phyloP scores from a whole-genome alignment of 2,329 filamentous ascomycete species.

The Scortechinia acanthostroma region DNA sequence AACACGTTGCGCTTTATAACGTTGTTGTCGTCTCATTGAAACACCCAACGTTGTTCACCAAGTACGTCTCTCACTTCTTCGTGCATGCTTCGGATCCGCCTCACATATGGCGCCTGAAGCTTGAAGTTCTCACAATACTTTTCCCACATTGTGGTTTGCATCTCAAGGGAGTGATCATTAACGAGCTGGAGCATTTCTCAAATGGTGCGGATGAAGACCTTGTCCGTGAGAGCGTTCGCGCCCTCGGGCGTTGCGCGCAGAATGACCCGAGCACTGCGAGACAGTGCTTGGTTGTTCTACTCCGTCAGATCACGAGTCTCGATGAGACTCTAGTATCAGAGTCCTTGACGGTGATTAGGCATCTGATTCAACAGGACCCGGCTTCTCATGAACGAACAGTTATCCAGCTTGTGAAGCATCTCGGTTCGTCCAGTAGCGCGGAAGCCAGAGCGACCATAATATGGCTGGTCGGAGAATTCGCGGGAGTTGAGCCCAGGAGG shows the following conservation, averaged over 20 bases:
- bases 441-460: slow-evolving; percentile 89
- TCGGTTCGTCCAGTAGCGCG: slow-evolving; percentile 81
- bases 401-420: slow-evolving; percentile 78
- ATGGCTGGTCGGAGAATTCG: slow-evolving; percentile 94
- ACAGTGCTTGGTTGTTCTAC: slow-evolving; percentile 73
- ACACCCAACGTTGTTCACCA: slow-evolving; percentile 74
- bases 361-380: slow-evolving; percentile 88
- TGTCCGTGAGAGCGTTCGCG: slow-evolving; percentile 81
- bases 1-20: slow-evolving; percentile 85
- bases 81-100: slow-evolving; percentile 73
- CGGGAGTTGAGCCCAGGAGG: slow-evolving; percentile 70
- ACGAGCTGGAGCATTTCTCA: slow-evolving; percentile 89
- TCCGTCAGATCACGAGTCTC: slow-evolving; percentile 80
- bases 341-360: slow-evolving; percentile 86
- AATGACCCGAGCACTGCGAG: slow-evolving; percentile 58
- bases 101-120: slow-evolving; percentile 81
- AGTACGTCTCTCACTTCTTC: slow-evolving; percentile 83
- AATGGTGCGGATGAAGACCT: slow-evolving; percentile 64
- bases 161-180: slow-evolving; percentile 78
- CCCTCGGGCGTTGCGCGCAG: slow-evolving; percentile 89
- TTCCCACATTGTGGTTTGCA: slow-evolving; percentile 75
- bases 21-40: slow-evolving; percentile 85
- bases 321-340: slow-evolving; percentile 86
- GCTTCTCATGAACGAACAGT: slow-evolving; percentile 76
- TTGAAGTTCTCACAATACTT: slow-evolving; percentile 83